These are phyloP conservation scores for Geranium brycei DNA, from an alignment of 345 rosid species.

Conservation along the genomic window DNA sequence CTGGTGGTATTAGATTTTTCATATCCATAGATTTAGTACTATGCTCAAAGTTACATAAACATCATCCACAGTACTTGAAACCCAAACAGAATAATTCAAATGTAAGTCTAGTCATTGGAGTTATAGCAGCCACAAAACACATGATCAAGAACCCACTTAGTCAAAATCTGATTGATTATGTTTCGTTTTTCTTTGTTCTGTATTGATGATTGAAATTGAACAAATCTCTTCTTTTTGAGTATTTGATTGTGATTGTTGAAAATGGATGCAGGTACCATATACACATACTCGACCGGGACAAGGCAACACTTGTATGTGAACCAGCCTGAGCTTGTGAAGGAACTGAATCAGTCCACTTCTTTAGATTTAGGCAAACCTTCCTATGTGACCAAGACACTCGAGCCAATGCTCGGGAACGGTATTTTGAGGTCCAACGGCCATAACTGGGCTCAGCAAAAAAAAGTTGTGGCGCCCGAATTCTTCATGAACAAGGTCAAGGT, in stretches of 20 bases:
- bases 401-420: constrained; percentile 62
- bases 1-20: too few species aligned
- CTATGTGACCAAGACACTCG: constrained; percentile 44
- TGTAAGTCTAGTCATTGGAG: too few species aligned
- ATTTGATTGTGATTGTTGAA: not conserved
- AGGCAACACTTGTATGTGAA: constrained; percentile 59
- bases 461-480: constrained; percentile 65
- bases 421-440: constrained; percentile 55
- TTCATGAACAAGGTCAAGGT: constrained; percentile 72
- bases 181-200: too few species aligned
- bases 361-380: constrained; percentile 60
- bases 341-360: constrained; percentile 44
- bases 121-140: too few species aligned
- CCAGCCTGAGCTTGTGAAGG: constrained; percentile 57
- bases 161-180: too few species aligned
- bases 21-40: too few species aligned
- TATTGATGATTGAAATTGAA: too few species aligned
- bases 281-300: constrained; percentile 55
- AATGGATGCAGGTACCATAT: constrained; percentile 37
- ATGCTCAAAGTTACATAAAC: too few species aligned
- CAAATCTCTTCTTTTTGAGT: too few species aligned
- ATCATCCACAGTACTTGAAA: too few species aligned
- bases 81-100: too few species aligned
- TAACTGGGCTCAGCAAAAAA: constrained; percentile 57
- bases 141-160: too few species aligned